Conservation (phyloP, 495 filamentous ascomycete genomes). For the Podospora comata region DNA sequence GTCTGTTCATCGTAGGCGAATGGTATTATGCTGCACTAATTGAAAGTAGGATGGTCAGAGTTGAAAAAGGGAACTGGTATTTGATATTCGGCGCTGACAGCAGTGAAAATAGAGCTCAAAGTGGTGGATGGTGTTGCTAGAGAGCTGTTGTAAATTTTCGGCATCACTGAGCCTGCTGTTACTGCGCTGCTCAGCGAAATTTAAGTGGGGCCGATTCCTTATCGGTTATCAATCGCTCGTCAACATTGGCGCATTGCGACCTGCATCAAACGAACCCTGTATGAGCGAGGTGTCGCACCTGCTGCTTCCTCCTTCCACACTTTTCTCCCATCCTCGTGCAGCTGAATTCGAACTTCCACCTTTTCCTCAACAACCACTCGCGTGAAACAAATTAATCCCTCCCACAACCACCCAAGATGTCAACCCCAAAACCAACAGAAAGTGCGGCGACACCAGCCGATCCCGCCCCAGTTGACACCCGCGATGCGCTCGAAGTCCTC, state of each 20-base stretch:
- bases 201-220: slow-evolving; percentile 27
- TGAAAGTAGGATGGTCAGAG: neutral
- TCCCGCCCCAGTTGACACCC: slow-evolving; percentile 29
- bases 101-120: neutral
- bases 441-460: slow-evolving; percentile 29
- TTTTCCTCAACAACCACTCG: neutral
- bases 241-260: slow-evolving; percentile 6
- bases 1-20: slow-evolving; percentile 35
- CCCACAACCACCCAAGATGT: neutral
- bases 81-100: neutral
- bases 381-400: neutral
- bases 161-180: neutral
- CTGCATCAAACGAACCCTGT: neutral
- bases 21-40: slow-evolving; percentile 9
- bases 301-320: neutral
- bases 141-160: slow-evolving; percentile 8
- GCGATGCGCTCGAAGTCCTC: slow-evolving; percentile 75
- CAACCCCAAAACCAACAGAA: neutral
- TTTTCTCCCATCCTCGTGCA: neutral
- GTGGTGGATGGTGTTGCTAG: neutral
- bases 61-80: neutral
- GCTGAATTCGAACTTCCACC: neutral
- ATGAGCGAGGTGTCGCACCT: neutral
- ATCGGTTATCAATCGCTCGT: slow-evolving; percentile 20
- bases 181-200: slow-evolving; percentile 11